Evolutionary conservation across 73 alveolate genomes (phyloP).

Genomic region (Paramecium primaurelia): DNA sequence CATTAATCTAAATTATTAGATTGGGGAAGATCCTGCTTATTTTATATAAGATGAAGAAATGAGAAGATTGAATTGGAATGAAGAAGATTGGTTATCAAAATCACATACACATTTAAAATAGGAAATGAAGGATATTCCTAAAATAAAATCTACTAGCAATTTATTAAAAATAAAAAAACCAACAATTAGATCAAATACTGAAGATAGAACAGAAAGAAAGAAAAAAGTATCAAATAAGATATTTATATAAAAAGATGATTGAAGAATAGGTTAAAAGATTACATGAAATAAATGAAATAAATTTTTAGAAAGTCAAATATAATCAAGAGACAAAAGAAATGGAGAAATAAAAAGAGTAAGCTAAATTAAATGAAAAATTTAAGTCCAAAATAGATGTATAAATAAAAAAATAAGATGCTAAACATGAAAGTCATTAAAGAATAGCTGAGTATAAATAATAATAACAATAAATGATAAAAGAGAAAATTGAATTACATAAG

Average conservation of each 20-base stretch:
- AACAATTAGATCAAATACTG: neutral
- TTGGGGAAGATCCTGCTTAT: neutral
- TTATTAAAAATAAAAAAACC: neutral
- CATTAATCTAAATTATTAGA: neutral
- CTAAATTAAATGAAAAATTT: neutral
- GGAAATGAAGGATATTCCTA: neutral
- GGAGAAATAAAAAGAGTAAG: neutral
- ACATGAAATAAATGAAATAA: neutral
- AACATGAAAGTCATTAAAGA: neutral
- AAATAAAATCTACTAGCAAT: neutral
- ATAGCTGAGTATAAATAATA: neutral
- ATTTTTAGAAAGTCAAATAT: neutral
- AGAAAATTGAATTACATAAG: neutral
- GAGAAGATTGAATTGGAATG: neutral
- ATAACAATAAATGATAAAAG: neutral
- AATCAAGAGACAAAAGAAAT: neutral
- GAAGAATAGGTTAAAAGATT: neutral
- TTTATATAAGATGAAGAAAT: neutral
- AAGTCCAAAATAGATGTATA: neutral
- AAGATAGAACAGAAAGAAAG: neutral
- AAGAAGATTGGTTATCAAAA: neutral
- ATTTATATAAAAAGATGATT: neutral
- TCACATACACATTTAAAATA: neutral
- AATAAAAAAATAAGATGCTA: neutral
- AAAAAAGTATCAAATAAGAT: neutral